phyloP scores from a whole-genome alignment of 2,329 filamentous ascomycete genomes.

The Fusarium cicatricum region DNA sequence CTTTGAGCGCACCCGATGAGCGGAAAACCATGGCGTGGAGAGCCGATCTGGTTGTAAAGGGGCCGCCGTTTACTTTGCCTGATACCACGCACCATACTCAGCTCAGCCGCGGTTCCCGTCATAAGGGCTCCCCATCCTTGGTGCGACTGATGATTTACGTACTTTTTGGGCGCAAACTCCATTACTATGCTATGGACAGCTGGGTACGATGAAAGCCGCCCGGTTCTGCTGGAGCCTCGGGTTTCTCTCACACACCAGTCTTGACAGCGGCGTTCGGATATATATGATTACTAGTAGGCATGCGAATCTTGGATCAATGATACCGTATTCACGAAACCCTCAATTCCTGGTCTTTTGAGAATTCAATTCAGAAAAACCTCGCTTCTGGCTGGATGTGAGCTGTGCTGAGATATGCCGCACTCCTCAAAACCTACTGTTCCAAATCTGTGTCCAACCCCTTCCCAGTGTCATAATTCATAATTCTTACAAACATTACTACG shows the following conservation, averaged over 20 bases:
- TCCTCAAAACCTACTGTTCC: not conserved
- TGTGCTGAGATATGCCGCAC: too few species aligned
- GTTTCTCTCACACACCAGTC: constrained; percentile 18
- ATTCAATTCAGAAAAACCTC: not conserved
- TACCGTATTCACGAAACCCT: constrained; percentile 26
- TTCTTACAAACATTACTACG: constrained; percentile 3
- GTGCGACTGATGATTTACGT: constrained; percentile 24
- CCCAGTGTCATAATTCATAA: constrained; percentile 23
- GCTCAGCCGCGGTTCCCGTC: not conserved
- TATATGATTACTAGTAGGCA: constrained; percentile 37
- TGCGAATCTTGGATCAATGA: constrained; percentile 37
- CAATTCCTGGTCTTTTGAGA: not conserved
- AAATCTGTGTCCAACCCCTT: not conserved
- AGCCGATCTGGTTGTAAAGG: too few species aligned
- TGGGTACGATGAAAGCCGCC: constrained; percentile 11
- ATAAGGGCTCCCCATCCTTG: not conserved
- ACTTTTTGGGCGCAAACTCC: not conserved
- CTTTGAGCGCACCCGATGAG: constrained; percentile 87
- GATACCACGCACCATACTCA: constrained; percentile 30
- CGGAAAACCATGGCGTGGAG: too few species aligned
- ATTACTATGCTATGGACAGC: constrained; percentile 1
- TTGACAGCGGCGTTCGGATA: constrained; percentile 40
- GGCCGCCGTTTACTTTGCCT: constrained; percentile 10
- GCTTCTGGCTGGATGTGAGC: not conserved
- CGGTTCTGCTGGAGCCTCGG: constrained; percentile 9